Conservation (phyloP, 345 rosid genomes). For the Camelina sativa region DNA sequence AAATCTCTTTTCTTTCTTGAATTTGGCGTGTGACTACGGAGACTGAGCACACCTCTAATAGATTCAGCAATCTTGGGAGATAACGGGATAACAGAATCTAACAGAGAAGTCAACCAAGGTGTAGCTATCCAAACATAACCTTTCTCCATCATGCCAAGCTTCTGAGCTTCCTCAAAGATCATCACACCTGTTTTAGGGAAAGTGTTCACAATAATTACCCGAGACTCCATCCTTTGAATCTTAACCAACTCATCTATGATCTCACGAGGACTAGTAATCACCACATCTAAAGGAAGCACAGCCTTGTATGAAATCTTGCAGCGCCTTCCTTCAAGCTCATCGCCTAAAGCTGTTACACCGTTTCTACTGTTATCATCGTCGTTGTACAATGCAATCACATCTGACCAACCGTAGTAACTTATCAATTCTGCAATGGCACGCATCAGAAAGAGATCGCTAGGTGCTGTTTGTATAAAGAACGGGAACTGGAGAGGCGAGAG, state of each 20-base stretch:
- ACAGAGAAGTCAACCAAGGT: slow-evolving; percentile 75
- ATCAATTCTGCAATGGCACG: slow-evolving; percentile 83
- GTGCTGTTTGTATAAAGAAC: slow-evolving; percentile 89
- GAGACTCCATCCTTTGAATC: slow-evolving; percentile 74
- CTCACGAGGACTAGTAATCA: slow-evolving; percentile 49
- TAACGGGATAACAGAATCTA: slow-evolving; percentile 61
- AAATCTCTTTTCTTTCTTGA: slow-evolving; percentile 70
- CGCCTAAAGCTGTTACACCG: slow-evolving; percentile 64
- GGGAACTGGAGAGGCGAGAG: slow-evolving; percentile 90
- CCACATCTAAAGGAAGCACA: slow-evolving; percentile 63
- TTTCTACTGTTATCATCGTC: slow-evolving; percentile 88
- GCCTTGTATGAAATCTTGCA: slow-evolving; percentile 79
- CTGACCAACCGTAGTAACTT: slow-evolving; percentile 69
- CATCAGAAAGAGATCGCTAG: slow-evolving; percentile 79
- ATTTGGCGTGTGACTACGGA: slow-evolving; percentile 71
- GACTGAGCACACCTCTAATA: slow-evolving; percentile 66
- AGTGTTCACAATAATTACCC: slow-evolving; percentile 70
- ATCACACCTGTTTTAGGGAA: slow-evolving; percentile 56
- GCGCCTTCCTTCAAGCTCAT: slow-evolving; percentile 69
- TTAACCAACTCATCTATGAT: slow-evolving; percentile 53
- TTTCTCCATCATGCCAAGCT: slow-evolving; percentile 77
- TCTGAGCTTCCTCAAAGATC: slow-evolving; percentile 72
- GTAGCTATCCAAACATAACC: slow-evolving; percentile 93
- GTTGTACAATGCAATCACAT: slow-evolving; percentile 64
- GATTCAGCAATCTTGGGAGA: slow-evolving; percentile 44